These are phyloP conservation scores for Rhizopogon sp. DNA, from an alignment of 768 basidiomycete genomes.

Conservation along the genomic window DNA sequence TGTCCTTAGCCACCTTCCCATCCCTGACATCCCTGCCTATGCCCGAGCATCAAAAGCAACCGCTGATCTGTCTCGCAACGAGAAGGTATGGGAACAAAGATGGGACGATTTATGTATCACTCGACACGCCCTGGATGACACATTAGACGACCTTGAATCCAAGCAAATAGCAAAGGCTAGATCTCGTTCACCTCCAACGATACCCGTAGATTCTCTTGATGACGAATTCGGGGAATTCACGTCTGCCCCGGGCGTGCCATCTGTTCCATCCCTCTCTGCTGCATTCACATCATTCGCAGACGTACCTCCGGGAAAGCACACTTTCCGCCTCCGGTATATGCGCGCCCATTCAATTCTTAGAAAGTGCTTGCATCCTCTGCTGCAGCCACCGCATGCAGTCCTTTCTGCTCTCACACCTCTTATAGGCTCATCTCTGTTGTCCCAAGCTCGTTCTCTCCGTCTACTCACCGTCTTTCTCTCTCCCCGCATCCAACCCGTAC, in stretches of 20 bases:
- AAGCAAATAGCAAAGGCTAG: constrained; percentile 24
- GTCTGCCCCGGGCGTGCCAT: constrained; percentile 28
- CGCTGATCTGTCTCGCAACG: constrained; percentile 58
- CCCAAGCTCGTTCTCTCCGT: constrained; percentile 65
- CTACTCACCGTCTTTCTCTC: constrained; percentile 76
- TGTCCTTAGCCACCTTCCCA: constrained; percentile 66
- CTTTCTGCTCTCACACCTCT: constrained; percentile 40
- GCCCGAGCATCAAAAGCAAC: constrained; percentile 63
- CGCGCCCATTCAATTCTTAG: constrained; percentile 63
- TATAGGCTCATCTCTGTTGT: constrained; percentile 30
- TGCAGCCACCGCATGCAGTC: constrained; percentile 61
- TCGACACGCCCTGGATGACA: constrained; percentile 33
- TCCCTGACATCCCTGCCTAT: constrained; percentile 79
- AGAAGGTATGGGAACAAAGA: constrained; percentile 71
- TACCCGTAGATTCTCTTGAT: constrained; percentile 37
- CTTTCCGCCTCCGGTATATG: constrained; percentile 54
- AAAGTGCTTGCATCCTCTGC: constrained; percentile 51
- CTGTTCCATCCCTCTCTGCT: constrained; percentile 7
- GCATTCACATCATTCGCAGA: constrained; percentile 13
- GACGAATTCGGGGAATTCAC: constrained; percentile 87
- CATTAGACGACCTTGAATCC: constrained; percentile 59
- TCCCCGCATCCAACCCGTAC: constrained; percentile 61
- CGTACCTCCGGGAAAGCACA: constrained; percentile 17
- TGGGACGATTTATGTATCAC: constrained; percentile 61
- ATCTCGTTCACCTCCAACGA: constrained; percentile 52